Conservation (phyloP, 768 basidiomycete genomes). For the Asterophora lycoperdoides region DNA sequence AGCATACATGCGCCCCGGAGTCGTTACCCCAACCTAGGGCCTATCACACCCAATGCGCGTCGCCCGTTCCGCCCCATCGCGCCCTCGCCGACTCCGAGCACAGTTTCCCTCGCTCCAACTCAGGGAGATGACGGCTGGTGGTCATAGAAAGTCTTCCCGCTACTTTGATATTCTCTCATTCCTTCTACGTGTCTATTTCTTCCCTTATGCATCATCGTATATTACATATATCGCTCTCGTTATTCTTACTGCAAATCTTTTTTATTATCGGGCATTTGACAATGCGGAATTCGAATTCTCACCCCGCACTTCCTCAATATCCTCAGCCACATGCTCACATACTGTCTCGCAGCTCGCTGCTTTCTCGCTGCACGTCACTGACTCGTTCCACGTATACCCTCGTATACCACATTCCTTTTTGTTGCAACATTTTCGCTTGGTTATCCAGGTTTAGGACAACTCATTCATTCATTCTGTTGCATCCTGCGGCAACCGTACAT, state of each 20-base stretch:
- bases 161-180: background rate
- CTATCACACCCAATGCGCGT: conserved; percentile 33
- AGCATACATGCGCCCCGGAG: conserved; percentile 31
- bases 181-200: conserved; percentile 3
- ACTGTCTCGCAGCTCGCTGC: background rate
- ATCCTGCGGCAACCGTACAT: conserved; percentile 21
- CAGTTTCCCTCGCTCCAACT: conserved; percentile 67
- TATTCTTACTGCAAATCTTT: conserved; percentile 8
- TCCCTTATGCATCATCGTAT: conserved; percentile 1
- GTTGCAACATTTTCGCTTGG: background rate
- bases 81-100: conserved; percentile 75
- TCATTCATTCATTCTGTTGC: conserved; percentile 3
- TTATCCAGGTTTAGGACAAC: background rate
- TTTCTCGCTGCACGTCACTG: background rate
- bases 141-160: conserved; percentile 33
- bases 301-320: background rate
- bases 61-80: conserved; percentile 30
- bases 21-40: conserved; percentile 34
- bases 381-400: background rate
- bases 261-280: background rate
- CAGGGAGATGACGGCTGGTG: conserved; percentile 79
- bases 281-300: background rate
- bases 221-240: background rate
- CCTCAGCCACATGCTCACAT: background rate
- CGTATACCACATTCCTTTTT: conserved; percentile 3